phyloP scores from a whole-genome alignment of 305 asterid species.

The Andrographis paniculata region DNA sequence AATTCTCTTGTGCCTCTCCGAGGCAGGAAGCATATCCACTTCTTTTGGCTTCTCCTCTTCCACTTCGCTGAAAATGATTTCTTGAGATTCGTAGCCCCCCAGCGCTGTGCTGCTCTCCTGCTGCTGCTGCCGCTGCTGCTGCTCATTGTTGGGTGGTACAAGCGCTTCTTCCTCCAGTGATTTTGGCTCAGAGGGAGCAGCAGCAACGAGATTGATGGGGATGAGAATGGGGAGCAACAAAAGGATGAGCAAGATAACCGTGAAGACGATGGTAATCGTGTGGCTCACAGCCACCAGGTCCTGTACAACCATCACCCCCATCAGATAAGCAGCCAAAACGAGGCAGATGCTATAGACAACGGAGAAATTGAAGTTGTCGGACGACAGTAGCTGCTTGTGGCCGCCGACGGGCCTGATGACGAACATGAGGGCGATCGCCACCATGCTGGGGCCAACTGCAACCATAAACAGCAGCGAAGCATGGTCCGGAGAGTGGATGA shows the following conservation, averaged over 20 bases:
- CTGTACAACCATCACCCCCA: slow-evolving; percentile 73
- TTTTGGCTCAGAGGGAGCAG: slow-evolving; percentile 31
- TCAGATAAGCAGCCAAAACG: slow-evolving; percentile 62
- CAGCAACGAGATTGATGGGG: slow-evolving; percentile 44
- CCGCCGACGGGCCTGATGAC: slow-evolving; percentile 83
- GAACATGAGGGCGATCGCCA: slow-evolving; percentile 69
- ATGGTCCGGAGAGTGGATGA: slow-evolving; percentile 65
- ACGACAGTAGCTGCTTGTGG: slow-evolving; percentile 56
- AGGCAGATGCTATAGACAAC: slow-evolving; percentile 55
- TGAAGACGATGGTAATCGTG: slow-evolving; percentile 35
- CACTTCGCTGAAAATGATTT: slow-evolving; percentile 67
- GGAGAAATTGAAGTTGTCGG: slow-evolving; percentile 58
- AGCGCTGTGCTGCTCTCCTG: slow-evolving; percentile 33
- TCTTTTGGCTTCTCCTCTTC: slow-evolving; percentile 85
- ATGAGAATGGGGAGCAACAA: slow-evolving; percentile 59
- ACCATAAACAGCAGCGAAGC: slow-evolving; percentile 74
- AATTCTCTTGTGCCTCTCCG: slow-evolving; percentile 71
- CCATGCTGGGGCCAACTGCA: slow-evolving; percentile 79
- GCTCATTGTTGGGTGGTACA: slow-evolving; percentile 37
- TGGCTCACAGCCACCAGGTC: slow-evolving; percentile 45
- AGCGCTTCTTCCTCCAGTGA: slow-evolving; percentile 46
- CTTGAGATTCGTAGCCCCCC: slow-evolving; percentile 28
- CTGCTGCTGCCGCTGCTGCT: slow-evolving; percentile 29
- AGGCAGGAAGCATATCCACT: slow-evolving; percentile 52
- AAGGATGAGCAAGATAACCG: slow-evolving; percentile 41